These are phyloP conservation scores for Microcyclospora tardicrescens DNA, from an alignment of 2,329 filamentous ascomycete species.

Conservation along the genomic window DNA sequence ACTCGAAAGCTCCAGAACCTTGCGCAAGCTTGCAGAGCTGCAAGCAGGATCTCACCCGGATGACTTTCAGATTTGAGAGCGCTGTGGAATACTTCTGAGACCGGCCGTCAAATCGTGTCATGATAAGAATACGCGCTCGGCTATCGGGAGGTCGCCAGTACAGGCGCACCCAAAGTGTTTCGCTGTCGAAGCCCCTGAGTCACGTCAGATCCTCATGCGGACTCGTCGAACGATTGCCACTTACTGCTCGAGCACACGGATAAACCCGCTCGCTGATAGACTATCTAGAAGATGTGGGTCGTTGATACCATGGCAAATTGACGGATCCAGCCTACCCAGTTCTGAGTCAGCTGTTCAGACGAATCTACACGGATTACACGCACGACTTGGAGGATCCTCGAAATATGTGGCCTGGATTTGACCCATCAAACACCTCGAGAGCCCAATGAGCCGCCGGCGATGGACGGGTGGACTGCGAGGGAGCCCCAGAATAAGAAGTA, in stretches of 20 bases:
- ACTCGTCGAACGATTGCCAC: neutral
- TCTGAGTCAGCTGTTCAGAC: neutral
- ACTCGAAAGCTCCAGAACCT: slow-evolving; percentile 27
- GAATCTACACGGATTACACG: neutral
- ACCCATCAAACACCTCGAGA: slow-evolving; percentile 31
- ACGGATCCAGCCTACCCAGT: slow-evolving; percentile 7
- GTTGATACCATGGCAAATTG: slow-evolving; percentile 10
- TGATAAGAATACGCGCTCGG: slow-evolving; percentile 42
- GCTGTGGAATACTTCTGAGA: slow-evolving; percentile 35
- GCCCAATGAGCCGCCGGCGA: slow-evolving; percentile 28
- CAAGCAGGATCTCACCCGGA: slow-evolving; percentile 29
- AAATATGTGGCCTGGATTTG: slow-evolving; percentile 27
- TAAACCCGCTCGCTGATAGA: slow-evolving; percentile 25
- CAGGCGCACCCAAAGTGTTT: slow-evolving; percentile 24
- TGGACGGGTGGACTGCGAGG: slow-evolving; percentile 6
- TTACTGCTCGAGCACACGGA: slow-evolving; percentile 27
- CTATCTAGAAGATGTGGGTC: slow-evolving; percentile 11
- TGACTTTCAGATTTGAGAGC: slow-evolving; percentile 34
- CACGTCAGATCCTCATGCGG: neutral
- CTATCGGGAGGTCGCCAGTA: slow-evolving; percentile 40
- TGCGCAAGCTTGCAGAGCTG: slow-evolving; percentile 23
- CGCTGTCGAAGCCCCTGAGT: slow-evolving; percentile 34
- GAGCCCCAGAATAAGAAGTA: slow-evolving; percentile 16
- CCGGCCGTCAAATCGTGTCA: slow-evolving; percentile 26
- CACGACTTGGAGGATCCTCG: slow-evolving; percentile 12